Evolutionary conservation across 495 filamentous ascomycete species (phyloP).

Genomic region (Tuber umbilicatum): DNA sequence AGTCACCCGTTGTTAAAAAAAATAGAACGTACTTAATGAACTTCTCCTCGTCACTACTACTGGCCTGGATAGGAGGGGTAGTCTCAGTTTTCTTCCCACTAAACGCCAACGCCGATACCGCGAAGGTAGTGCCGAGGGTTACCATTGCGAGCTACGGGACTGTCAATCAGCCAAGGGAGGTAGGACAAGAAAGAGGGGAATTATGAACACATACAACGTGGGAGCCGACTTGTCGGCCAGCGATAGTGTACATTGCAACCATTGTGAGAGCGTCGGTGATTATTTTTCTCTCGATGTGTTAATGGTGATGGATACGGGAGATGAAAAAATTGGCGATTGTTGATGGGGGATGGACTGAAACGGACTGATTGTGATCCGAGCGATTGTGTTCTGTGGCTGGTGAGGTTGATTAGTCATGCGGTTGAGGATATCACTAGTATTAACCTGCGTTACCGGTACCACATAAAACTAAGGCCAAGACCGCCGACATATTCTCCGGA

Average conservation of each 20-base stretch:
- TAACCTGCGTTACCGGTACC: too few species aligned
- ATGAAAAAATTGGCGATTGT: constrained; percentile 12
- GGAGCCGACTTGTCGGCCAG: constrained; percentile 86
- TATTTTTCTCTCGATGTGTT: constrained; percentile 41
- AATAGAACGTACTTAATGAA: constrained; percentile 82
- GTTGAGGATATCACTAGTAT: too few species aligned
- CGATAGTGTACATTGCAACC: constrained; percentile 76
- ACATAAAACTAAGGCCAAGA: not conserved
- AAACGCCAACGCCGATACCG: constrained; percentile 50
- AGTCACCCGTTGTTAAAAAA: not conserved
- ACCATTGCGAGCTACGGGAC: constrained; percentile 73
- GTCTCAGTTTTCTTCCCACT: constrained; percentile 60
- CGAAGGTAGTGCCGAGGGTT: constrained; percentile 63
- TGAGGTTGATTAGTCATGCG: not conserved
- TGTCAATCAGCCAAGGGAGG: not conserved
- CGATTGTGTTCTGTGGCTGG: constrained; percentile 11
- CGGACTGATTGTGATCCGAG: not conserved
- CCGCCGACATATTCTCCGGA: too few species aligned
- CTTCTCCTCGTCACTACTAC: constrained; percentile 85
- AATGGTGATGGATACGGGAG: constrained; percentile 30
- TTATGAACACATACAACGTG: constrained; percentile 66
- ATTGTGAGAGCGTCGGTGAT: constrained; percentile 53
- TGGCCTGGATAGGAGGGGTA: constrained; percentile 77
- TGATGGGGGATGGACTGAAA: constrained; percentile 21
- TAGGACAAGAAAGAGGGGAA: constrained; percentile 7